These are phyloP conservation scores for Aplosporella prunicola DNA, from an alignment of 2,329 filamentous ascomycete species.

Conservation along the genomic window DNA sequence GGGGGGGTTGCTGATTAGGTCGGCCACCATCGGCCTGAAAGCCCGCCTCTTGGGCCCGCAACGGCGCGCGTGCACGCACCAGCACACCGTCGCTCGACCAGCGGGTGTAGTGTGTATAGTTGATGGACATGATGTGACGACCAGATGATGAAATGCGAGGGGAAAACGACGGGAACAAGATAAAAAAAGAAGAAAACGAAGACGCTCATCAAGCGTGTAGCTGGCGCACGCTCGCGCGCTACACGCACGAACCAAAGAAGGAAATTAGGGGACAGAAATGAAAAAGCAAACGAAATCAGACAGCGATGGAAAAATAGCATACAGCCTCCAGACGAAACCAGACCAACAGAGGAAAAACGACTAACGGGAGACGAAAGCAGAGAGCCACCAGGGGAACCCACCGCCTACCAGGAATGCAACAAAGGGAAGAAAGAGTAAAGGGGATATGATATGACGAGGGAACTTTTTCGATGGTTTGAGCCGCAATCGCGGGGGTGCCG, in stretches of 20 bases:
- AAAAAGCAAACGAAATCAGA: constrained; percentile 1
- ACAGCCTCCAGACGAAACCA: constrained; percentile 2
- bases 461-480: constrained; percentile 7
- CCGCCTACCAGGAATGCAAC: constrained; percentile 2
- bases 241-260: not conserved
- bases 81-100: no score
- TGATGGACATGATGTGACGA: no score
- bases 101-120: no score
- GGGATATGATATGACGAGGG: constrained; percentile 5
- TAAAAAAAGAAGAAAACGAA: not conserved
- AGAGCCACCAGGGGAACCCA: not conserved
- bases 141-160: no score
- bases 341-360: not conserved
- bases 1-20: constrained; percentile 7
- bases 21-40: no score
- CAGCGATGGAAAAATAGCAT: not conserved
- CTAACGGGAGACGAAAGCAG: not conserved
- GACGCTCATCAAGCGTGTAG: not conserved
- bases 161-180: constrained; percentile 1
- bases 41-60: no score
- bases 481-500: constrained; percentile 4
- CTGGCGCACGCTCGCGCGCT: not conserved
- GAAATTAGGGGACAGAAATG: not conserved
- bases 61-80: no score
- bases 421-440: constrained; percentile 5